Evolutionary conservation across 2,329 filamentous ascomycete species (phyloP), one percentile per base, ranked within the genome.

Genomic region (Penicillium sp.): DNA sequence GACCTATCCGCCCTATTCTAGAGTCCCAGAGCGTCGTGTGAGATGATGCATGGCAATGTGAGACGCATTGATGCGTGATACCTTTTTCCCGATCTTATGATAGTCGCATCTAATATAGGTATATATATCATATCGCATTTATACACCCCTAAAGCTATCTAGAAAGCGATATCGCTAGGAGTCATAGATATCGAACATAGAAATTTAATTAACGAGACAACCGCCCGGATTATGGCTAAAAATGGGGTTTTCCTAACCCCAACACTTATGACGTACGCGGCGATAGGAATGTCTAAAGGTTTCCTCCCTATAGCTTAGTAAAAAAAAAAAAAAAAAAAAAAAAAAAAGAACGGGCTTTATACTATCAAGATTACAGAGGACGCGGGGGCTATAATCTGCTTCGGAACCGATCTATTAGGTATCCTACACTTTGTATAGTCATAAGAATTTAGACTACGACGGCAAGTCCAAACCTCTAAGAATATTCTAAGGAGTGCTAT

Each of bases 41-140:
- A 27, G 26, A 27, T 27, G 26, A 27, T 27, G 26, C 26, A 27
- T 27, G 5, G 26, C 26, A 27, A 27, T 27, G 26, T 27, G 26
- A 27, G 26, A 27, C 26, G 26, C 26, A 27, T 27, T 27, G 26
- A 27, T 27, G 26, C 26, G 26, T 27, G 26, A 27, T 27, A 27
- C 6, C 26, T 27, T 27, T 27, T 27, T 27, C 26, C 26, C 26
- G 26, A 27, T 27, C 26, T 87, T 48, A 73, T 75, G 5, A 78
- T 77, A 26, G 79, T 81, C 2, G 83, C 83, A 0, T 70, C 66
- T 7, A 78, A 81, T 55, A 71, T 74, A 8, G 77, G 78, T 4
- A 84, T 80, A 0, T 84, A 80, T 60, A 83, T 85, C 1, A 86
- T 83, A 1, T 80, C 81, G 3, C 84, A 87, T 62, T 81, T 81